Evolutionary conservation across 2,329 filamentous ascomycete species (phyloP).

Genomic region (Trichoderma asperellum): DNA sequence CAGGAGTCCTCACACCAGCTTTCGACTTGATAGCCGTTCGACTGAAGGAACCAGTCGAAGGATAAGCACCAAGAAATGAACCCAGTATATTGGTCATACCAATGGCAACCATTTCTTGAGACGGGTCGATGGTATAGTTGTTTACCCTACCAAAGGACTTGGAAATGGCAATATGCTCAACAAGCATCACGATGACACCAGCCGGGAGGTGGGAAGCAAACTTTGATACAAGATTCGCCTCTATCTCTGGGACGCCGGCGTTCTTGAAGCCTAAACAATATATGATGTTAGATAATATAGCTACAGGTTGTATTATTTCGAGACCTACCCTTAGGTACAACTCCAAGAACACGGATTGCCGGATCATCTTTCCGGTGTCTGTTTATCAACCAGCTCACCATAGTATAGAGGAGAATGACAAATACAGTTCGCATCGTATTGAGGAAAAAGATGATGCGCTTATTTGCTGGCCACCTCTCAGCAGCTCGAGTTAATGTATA

Average conservation of each 20-base stretch:
- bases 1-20: slow-evolving; percentile 88
- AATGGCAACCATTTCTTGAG: slow-evolving; percentile 93
- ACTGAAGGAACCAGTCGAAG: slow-evolving; percentile 93
- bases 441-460: slow-evolving; percentile 85
- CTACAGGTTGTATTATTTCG: not conserved
- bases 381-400: slow-evolving; percentile 88
- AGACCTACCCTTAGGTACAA: slow-evolving; percentile 69
- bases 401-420: slow-evolving; percentile 87
- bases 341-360: slow-evolving; percentile 72
- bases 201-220: slow-evolving; percentile 78
- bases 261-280: slow-evolving; percentile 69
- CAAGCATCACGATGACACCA: slow-evolving; percentile 89
- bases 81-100: slow-evolving; percentile 88
- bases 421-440: slow-evolving; percentile 89
- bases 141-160: slow-evolving; percentile 96
- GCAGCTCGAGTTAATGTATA: slow-evolving; percentile 65
- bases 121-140: slow-evolving; percentile 94
- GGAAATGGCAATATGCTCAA: slow-evolving; percentile 95
- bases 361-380: slow-evolving; percentile 65
- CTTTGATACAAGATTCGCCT: slow-evolving; percentile 65
- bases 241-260: slow-evolving; percentile 72
- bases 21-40: slow-evolving; percentile 97
- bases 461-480: slow-evolving; percentile 68
- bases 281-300: slow-evolving; percentile 7
- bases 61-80: slow-evolving; percentile 89